phyloP scores from a whole-genome alignment of 768 basidiomycete genomes.

The Boletus sensibilis region DNA sequence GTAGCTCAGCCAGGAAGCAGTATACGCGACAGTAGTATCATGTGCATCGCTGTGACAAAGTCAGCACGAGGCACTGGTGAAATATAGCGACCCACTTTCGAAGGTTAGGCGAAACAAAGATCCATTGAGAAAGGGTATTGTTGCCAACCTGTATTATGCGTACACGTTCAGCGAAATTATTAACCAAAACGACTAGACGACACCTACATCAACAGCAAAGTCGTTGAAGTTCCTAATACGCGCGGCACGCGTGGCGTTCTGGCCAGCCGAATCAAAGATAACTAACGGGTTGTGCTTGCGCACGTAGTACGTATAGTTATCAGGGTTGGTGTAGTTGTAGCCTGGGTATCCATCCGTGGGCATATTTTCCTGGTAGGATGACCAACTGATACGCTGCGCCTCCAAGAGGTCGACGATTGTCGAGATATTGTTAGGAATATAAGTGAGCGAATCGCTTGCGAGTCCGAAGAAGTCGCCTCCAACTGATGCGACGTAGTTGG shows the following conservation, averaged over 20 bases:
- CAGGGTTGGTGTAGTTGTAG: constrained; percentile 34
- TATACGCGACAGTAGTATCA: constrained; percentile 54
- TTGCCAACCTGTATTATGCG: constrained; percentile 28
- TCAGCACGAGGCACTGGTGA: background rate
- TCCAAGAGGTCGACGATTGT: constrained; percentile 63
- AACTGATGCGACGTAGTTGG: constrained; percentile 51
- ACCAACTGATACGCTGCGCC: constrained; percentile 56
- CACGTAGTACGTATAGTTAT: constrained; percentile 48
- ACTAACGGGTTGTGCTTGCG: constrained; percentile 58
- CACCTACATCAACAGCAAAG: constrained; percentile 50
- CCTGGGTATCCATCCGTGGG: constrained; percentile 48
- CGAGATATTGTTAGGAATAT: constrained; percentile 47
- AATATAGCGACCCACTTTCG: constrained; percentile 20
- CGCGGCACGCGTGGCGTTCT: constrained; percentile 38
- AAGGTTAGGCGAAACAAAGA: constrained; percentile 63
- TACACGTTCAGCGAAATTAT: background rate
- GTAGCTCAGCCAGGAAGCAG: constrained; percentile 44
- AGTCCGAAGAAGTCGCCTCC: constrained; percentile 57
- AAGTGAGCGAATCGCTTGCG: constrained; percentile 36
- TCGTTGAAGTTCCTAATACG: constrained; percentile 62
- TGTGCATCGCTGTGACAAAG: constrained; percentile 50
- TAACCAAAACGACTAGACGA: background rate
- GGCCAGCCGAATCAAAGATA: constrained; percentile 50
- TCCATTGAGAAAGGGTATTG: constrained; percentile 54
- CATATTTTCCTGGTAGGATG: constrained; percentile 59